A percentile compares a stretch with the other conserved stretches of the same genome.
These are phyloP conservation scores for Ettlia oleoabundans DNA, from an alignment of 139 green algal species.

Conservation along the genomic window DNA sequence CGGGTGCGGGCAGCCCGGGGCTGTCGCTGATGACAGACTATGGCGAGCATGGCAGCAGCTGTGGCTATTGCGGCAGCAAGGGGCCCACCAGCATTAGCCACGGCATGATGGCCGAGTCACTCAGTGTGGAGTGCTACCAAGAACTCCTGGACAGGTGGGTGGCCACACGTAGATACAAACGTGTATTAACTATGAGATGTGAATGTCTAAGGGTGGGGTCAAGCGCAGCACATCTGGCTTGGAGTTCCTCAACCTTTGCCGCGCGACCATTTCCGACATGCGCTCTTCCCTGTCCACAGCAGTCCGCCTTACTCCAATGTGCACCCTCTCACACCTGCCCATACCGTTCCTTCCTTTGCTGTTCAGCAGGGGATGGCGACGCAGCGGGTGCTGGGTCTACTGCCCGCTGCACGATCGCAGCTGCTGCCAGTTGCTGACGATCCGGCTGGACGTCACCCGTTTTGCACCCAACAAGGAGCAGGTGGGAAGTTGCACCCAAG, in stretches of 20 bases:
- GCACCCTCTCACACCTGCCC: no score
- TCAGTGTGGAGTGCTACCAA: constrained; percentile 45
- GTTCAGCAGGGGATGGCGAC: constrained; percentile 52
- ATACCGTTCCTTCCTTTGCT: not conserved
- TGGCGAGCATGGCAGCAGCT: constrained; percentile 29
- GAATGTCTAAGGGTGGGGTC: no score
- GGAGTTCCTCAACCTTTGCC: no score
- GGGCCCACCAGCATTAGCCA: constrained; percentile 7
- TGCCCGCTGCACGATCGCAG: constrained; percentile 40
- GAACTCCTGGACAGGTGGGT: constrained; percentile 42
- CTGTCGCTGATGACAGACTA: constrained; percentile 37
- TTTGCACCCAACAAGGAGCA: constrained; percentile 52
- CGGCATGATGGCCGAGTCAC: constrained; percentile 48
- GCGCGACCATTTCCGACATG: no score
- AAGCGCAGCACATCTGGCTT: no score
- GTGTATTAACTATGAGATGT: no score
- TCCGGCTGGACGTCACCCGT: constrained; percentile 50
- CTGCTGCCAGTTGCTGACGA: constrained; percentile 62
- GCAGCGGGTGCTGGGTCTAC: constrained; percentile 59
- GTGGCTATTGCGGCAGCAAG: constrained; percentile 48
- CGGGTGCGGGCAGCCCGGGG: not conserved
- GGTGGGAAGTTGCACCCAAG: no score
- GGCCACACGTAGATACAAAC: no score
- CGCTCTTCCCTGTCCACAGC: no score
- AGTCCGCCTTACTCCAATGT: no score